Evolutionary conservation across 2,329 filamentous ascomycete species (phyloP), one percentile per base, ranked within the genome.

Genomic region (Pestalotiopsis sp.): DNA sequence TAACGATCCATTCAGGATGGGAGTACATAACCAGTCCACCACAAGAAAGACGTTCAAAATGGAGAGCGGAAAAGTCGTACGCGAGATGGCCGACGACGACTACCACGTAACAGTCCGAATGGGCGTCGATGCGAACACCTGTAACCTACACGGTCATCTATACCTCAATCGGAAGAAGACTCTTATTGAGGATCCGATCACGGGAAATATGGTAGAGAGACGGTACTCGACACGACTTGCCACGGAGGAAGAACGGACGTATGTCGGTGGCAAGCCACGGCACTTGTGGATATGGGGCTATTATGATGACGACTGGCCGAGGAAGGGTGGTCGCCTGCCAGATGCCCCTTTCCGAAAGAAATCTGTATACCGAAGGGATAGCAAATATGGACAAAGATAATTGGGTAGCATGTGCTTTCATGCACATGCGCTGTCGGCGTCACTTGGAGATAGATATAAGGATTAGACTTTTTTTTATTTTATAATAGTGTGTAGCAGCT

Each of bases 61-160:
- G n/a, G 59, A 38, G 4, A 17, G 12, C 23, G 59, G 59, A 1
- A 25, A n/a, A 38, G 36, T 62, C 27, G 27, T 27, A n/a, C 36
- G 59, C n/a, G 59, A 62, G 23, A 62, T 62, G 36, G 2, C 59
- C n/a, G 59, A 62, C 59, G 36, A 62, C 36, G 59, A 62, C 36
- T 41, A 23, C 13, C 36, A 36, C n/a, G 36, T 62, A 2, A 62
- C 59, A 13, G 59, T 62, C 17, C 36, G 59, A 13, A 36, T 62
- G 59, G 36, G 59, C n/a, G 25, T 41, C 4, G 59, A 38, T 12
- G 59, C 38, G 14, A 20, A 62, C 12, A 41, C 36, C 0, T 62
- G 59, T 36, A 62, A 62, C 3, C 4, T 62, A 11, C 27, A 62
- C 4, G 59, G 59, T 2, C 59, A 62, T 62, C 2, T 62, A 20